phyloP scores from a whole-genome alignment of 805 yeast species.

The Starmerella davenportii region DNA sequence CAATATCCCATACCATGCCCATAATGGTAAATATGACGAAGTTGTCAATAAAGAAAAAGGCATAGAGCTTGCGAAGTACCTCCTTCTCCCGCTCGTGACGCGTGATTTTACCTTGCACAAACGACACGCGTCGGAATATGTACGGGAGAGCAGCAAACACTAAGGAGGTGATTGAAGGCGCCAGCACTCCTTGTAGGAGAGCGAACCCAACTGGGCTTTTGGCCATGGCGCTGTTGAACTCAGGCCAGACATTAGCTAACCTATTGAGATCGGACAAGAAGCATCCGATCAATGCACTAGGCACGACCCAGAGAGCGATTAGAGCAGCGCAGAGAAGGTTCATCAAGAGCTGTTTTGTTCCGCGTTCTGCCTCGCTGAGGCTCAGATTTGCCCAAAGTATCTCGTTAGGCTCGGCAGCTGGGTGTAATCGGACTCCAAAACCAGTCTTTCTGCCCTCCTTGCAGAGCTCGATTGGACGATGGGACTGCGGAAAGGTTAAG shows the following conservation, averaged over 20 bases:
- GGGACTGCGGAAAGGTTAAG: constrained; percentile 18
- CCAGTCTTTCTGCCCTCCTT: background rate
- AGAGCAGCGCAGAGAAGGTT: constrained; percentile 19
- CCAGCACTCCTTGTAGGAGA: constrained; percentile 25
- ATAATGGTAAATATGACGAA: constrained; percentile 24
- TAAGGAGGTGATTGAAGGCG: constrained; percentile 23
- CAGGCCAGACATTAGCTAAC: constrained; percentile 24
- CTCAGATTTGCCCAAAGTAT: constrained; percentile 24
- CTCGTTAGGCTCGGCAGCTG: constrained; percentile 24
- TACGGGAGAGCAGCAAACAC: constrained; percentile 23
- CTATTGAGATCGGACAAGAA: constrained; percentile 24
- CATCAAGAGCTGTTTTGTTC: constrained; percentile 21
- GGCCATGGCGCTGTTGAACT: constrained; percentile 19
- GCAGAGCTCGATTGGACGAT: constrained; percentile 5
- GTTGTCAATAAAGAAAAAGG: constrained; percentile 26
- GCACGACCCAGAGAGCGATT: constrained; percentile 24
- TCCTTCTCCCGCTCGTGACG: constrained; percentile 24
- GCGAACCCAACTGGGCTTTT: constrained; percentile 19
- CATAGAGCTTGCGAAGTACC: constrained; percentile 23
- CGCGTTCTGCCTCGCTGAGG: constrained; percentile 18
- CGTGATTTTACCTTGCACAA: constrained; percentile 25
- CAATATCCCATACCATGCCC: constrained; percentile 25
- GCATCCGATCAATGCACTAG: constrained; percentile 27
- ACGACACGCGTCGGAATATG: constrained; percentile 23
- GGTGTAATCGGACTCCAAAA: constrained; percentile 1